Evolutionary conservation across 2,329 filamentous ascomycete species (phyloP), one percentile per base, ranked within the genome.

Genomic region (Colletotrichum chlorophyti): DNA sequence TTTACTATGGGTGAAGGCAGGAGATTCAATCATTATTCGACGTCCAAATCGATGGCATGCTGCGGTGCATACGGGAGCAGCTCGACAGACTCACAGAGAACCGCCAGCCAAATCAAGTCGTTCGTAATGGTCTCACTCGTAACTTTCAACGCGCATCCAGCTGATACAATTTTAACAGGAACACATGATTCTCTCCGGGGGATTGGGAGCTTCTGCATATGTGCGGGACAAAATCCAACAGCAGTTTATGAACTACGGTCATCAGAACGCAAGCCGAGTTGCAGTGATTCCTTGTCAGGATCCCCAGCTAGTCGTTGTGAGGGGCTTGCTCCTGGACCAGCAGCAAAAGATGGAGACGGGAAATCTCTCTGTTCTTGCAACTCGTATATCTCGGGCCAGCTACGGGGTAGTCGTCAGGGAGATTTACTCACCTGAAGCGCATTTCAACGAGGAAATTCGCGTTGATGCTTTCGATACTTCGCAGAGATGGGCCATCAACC

Each of bases 241-340:
- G n/a, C 66, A 70, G 2, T 70, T 79, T 37, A 53, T 58, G 23
- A 66, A 48, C 5, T 66, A 68, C 7, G 65, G 66, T 3, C 75
- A 79, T 42, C 69, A 70, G 4, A 76, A 71, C 49, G 72, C 75
- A 4, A 61, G 62, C 9, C 64, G 70, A 8, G 66, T 76, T 24
- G 67, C 71, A 29, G 75, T 80, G 14, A 61, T 80, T 4, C 76
- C 76, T 8, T 77, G 75, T 2, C 76, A 78, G 8, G 82, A 84
- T 41, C 81, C 82, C 0, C 80, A 84, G 52, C 77, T 85, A 0
- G 80, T 82, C 5, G 81, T 84, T 2, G 80, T 81, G 37, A 81
- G 81, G 59, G 82, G 82, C 0, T 68, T 84, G 3, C 76, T 84
- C 2, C 70, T 77, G 3, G 80, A 85, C 45, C 74, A 80, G 10